phyloP scores from a whole-genome alignment of 495 filamentous ascomycete species.

The Penicillium pulvis region DNA sequence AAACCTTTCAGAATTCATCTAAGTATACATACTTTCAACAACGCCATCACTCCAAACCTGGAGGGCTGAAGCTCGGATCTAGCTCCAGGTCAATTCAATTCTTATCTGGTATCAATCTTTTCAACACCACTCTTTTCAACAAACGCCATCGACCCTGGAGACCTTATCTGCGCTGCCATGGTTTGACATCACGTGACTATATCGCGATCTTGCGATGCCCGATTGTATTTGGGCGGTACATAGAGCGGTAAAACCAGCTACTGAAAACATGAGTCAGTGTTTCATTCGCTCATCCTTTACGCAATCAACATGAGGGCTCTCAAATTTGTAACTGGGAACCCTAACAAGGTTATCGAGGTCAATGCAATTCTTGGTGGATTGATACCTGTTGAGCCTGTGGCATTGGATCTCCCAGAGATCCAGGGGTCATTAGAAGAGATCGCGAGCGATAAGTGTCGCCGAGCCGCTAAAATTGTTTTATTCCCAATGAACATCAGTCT shows the following conservation, averaged over 20 bases:
- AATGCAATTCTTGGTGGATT: slow-evolving; percentile 69
- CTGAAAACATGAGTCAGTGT: too few species aligned
- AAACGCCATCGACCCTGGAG: too few species aligned
- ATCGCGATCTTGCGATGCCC: not conserved
- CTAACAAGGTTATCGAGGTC: slow-evolving; percentile 78
- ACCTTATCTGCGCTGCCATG: too few species aligned
- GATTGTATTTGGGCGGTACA: not conserved
- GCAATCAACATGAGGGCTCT: slow-evolving; percentile 17
- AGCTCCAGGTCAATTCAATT: too few species aligned
- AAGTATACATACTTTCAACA: too few species aligned
- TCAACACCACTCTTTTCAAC: too few species aligned
- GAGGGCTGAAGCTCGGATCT: too few species aligned
- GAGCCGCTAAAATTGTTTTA: slow-evolving; percentile 64
- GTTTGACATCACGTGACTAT: too few species aligned
- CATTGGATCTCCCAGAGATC: slow-evolving; percentile 73
- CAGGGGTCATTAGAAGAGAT: slow-evolving; percentile 83
- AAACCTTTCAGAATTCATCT: too few species aligned
- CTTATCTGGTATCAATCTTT: too few species aligned
- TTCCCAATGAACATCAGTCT: not conserved
- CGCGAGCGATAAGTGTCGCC: slow-evolving; percentile 70
- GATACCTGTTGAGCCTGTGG: slow-evolving; percentile 61
- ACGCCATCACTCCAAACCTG: too few species aligned
- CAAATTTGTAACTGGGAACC: slow-evolving; percentile 80
- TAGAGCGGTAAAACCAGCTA: not conserved
- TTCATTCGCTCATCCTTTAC: not conserved